phyloP scores from a whole-genome alignment of 176 grass and related monocot genomes.

The Calamus simplicifolius region DNA sequence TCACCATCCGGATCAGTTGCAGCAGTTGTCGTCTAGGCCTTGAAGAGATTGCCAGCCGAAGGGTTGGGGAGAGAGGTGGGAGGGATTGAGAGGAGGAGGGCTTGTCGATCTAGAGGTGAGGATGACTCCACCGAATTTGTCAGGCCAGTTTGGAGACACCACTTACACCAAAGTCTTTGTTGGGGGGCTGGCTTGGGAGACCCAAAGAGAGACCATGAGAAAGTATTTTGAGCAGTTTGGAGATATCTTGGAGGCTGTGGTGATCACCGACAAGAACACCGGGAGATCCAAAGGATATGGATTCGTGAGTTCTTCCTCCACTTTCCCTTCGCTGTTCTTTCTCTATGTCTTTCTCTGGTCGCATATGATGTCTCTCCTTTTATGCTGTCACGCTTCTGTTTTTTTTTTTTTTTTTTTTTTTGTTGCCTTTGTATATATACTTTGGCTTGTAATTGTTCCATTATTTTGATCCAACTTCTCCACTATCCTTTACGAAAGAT shows the following conservation, averaged over 20 bases:
- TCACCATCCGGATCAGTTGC: background rate
- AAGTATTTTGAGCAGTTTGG: slow-evolving; percentile 99
- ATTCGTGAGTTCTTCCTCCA: slow-evolving; percentile 54
- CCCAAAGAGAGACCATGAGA: slow-evolving; percentile 91
- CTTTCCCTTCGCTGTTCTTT: background rate
- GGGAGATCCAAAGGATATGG: slow-evolving; percentile 99
- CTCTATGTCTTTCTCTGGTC: background rate
- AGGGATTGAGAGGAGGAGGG: slow-evolving; percentile 11
- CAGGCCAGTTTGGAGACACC: slow-evolving; percentile 92
- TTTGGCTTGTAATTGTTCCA: too few species aligned
- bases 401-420: too few species aligned
- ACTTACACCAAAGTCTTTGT: slow-evolving; percentile 99
- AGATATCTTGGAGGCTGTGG: slow-evolving; percentile 92
- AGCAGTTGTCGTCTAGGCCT: background rate
- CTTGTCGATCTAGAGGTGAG: slow-evolving; percentile 7
- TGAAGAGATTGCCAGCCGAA: slow-evolving; percentile 2
- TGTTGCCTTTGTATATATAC: too few species aligned
- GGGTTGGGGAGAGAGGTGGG: background rate
- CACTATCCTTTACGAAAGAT: too few species aligned
- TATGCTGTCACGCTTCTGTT: background rate
- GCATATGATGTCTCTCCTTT: background rate
- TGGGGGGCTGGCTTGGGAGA: slow-evolving; percentile 95
- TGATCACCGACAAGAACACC: slow-evolving; percentile 96
- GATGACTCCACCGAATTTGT: slow-evolving; percentile 48
- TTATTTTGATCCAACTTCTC: too few species aligned